Conservation (phyloP, 371 early-diverging fungal species). For the Mucor circinelloides region DNA sequence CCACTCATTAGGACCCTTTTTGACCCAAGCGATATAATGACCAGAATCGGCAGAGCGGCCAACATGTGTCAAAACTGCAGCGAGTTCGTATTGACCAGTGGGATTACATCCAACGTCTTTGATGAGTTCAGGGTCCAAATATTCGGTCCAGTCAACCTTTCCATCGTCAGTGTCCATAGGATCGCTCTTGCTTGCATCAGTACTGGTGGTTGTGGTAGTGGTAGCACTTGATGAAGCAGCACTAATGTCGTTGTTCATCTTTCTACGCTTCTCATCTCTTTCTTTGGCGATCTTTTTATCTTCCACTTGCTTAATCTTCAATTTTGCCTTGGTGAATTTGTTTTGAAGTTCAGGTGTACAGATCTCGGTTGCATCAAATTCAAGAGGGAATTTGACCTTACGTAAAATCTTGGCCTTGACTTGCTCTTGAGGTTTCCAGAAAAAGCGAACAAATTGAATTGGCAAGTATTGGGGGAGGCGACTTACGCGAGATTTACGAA, state of each 20-base stretch:
- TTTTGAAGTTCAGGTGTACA: slow-evolving; percentile 85
- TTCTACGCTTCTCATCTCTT: slow-evolving; percentile 66
- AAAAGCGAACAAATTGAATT: slow-evolving; percentile 92
- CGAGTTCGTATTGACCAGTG: slow-evolving; percentile 80
- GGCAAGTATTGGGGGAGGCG: slow-evolving; percentile 91
- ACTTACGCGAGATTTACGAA: slow-evolving; percentile 73
- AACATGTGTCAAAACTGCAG: slow-evolving; percentile 86
- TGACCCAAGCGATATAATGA: slow-evolving; percentile 94
- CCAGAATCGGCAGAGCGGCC: slow-evolving; percentile 86
- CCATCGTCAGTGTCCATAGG: slow-evolving; percentile 30
- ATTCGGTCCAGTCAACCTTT: slow-evolving; percentile 48
- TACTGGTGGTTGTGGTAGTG: neutral
- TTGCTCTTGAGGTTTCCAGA: slow-evolving; percentile 88
- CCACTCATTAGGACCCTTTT: slow-evolving; percentile 79
- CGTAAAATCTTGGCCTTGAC: slow-evolving; percentile 91
- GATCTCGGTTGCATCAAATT: slow-evolving; percentile 84
- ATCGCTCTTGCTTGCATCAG: slow-evolving; percentile 17
- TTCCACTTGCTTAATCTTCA: slow-evolving; percentile 71
- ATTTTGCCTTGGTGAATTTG: slow-evolving; percentile 76
- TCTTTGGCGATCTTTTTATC: slow-evolving; percentile 75
- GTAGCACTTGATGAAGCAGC: slow-evolving; percentile 2
- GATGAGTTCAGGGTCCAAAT: slow-evolving; percentile 72
- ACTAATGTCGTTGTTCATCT: slow-evolving; percentile 38
- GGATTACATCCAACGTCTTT: slow-evolving; percentile 82
- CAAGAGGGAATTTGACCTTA: slow-evolving; percentile 92